A percentile compares a stretch with the other conserved stretches of the same genome.
phyloP scores from a whole-genome alignment of 148 eudicot species.

The Rhododendron molle region DNA sequence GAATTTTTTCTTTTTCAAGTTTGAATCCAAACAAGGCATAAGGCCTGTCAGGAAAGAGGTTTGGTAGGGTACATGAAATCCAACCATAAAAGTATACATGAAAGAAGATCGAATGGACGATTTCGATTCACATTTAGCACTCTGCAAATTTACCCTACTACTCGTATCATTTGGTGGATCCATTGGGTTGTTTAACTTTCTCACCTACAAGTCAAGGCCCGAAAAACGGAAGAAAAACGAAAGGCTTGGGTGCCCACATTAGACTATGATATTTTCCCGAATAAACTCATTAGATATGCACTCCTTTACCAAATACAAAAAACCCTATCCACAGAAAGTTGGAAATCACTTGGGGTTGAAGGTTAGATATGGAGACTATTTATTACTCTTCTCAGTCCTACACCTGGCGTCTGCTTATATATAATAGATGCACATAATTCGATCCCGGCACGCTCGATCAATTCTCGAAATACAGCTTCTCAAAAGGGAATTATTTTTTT shows the following conservation, averaged over 20 bases:
- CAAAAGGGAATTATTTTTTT: background rate
- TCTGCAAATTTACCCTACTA: too few relatives aligned
- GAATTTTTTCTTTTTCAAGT: too few relatives aligned
- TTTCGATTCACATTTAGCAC: too few relatives aligned
- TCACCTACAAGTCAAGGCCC: slow-evolving; percentile 1
- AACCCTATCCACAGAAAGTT: background rate
- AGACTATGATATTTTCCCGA: background rate
- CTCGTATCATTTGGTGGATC: background rate
- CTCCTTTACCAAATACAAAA: background rate
- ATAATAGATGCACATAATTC: background rate
- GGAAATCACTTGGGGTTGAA: background rate
- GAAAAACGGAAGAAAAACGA: background rate
- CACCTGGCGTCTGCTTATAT: background rate
- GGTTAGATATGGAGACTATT: background rate
- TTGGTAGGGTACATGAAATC: too few relatives aligned
- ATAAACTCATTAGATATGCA: background rate
- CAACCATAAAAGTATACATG: too few relatives aligned
- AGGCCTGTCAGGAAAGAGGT: too few relatives aligned
- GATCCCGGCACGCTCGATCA: background rate
- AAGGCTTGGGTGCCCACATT: too few relatives aligned
- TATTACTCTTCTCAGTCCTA: background rate
- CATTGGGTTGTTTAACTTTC: background rate
- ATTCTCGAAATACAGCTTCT: background rate
- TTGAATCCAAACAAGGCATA: too few relatives aligned
- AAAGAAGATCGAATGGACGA: too few relatives aligned